phyloP scores from a whole-genome alignment of 1,139 yeast species.

The Candida dubliniensis region DNA sequence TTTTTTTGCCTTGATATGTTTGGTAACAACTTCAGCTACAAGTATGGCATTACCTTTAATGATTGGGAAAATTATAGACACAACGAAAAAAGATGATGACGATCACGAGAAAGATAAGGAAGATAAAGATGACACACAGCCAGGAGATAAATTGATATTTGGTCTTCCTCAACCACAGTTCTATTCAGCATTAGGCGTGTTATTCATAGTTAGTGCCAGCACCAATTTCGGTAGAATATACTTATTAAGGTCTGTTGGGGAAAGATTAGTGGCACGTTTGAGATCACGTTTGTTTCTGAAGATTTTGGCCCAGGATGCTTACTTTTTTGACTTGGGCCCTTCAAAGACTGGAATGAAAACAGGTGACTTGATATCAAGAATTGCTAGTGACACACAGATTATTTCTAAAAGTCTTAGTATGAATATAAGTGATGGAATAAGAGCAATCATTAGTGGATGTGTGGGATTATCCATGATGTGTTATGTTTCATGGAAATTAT shows the following conservation, averaged over 20 bases:
- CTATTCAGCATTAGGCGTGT: conserved; percentile 37
- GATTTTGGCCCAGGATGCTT: conserved; percentile 83
- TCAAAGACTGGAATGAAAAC: conserved; percentile 57
- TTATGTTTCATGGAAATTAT: conserved; percentile 75
- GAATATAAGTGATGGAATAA: conserved; percentile 86
- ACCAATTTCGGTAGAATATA: conserved; percentile 83
- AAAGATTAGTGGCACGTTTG: conserved; percentile 78
- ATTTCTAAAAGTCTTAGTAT: conserved; percentile 87
- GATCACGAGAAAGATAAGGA: conserved; percentile 7
- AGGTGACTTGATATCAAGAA: conserved; percentile 87
- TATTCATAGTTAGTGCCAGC: conserved; percentile 66
- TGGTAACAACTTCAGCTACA: conserved; percentile 52
- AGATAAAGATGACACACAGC: conserved; percentile 17
- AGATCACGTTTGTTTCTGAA: conserved; percentile 75
- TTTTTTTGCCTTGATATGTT: conserved; percentile 56
- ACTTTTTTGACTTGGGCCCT: conserved; percentile 83
- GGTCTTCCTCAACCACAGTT: conserved; percentile 38
- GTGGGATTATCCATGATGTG: conserved; percentile 89
- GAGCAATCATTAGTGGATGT: conserved; percentile 74
- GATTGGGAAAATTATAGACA: conserved; percentile 67
- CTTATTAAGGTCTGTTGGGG: conserved; percentile 75
- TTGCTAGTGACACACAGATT: conserved; percentile 87
- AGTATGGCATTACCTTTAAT: conserved; percentile 75
- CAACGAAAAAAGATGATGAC: conserved; percentile 21
- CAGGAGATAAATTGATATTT: conserved; percentile 28